phyloP scores from a whole-genome alignment of 768 basidiomycete species.

The Neoboletus magnificus region DNA sequence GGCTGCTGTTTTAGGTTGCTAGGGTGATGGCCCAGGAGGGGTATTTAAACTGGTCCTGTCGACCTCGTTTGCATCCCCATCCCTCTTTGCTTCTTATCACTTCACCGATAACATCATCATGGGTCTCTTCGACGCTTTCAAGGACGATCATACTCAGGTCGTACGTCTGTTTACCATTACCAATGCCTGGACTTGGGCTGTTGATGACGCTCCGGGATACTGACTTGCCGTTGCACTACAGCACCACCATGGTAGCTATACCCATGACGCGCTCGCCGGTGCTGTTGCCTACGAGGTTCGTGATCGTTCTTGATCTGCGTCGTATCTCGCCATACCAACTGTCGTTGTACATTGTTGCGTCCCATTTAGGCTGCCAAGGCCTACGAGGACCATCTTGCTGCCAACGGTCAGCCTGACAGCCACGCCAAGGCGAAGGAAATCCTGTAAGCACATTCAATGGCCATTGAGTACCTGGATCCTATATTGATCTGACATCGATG shows the following conservation, averaged over 20 bases:
- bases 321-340: not conserved
- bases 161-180: slow-evolving; percentile 1
- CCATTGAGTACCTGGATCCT: not conserved
- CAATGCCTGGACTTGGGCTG: not conserved
- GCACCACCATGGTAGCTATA: slow-evolving; percentile 11
- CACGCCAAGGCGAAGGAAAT: slow-evolving; percentile 25
- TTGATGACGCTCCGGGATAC: not conserved
- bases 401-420: slow-evolving; percentile 15
- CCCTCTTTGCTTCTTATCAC: not conserved
- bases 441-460: slow-evolving; percentile 4
- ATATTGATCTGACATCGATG: not conserved
- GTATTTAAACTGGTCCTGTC: slow-evolving; percentile 17
- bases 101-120: slow-evolving; percentile 7
- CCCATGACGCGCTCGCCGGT: slow-evolving; percentile 23
- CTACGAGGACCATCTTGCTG: slow-evolving; percentile 14
- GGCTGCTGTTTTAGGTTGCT: slow-evolving; percentile 13
- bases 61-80: not conserved
- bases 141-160: not conserved
- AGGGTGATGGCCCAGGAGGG: slow-evolving; percentile 8
- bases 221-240: not conserved
- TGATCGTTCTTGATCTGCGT: not conserved
- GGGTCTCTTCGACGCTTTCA: slow-evolving; percentile 4
- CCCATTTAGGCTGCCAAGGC: slow-evolving; percentile 14
- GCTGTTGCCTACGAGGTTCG: slow-evolving; percentile 18
- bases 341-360: not conserved